Percentiles rank a stretch among this genome's conserved stretches.
These are phyloP conservation scores for Coprinopsis cinerea DNA, from an alignment of 768 basidiomycete genomes.

Conservation along the genomic window DNA sequence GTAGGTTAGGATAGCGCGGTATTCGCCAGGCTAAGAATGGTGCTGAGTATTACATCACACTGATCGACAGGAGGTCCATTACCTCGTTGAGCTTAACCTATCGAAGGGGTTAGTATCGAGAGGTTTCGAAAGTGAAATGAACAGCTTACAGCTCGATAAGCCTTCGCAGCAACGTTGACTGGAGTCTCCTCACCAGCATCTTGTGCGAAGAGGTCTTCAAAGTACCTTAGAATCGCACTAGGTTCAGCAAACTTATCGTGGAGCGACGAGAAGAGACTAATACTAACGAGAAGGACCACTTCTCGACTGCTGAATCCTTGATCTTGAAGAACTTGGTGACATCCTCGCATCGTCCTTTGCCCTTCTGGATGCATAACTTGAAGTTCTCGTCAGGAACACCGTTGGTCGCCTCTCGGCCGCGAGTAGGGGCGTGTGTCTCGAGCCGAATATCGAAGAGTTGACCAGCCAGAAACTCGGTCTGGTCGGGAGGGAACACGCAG, in stretches of 20 bases:
- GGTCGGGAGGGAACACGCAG: constrained; percentile 39
- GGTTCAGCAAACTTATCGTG: neutral
- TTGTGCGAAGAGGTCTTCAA: constrained; percentile 37
- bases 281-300: constrained; percentile 35
- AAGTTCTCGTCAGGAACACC: constrained; percentile 35
- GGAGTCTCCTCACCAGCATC: constrained; percentile 26
- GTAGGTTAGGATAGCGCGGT: constrained; percentile 33
- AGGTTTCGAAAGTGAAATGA: neutral
- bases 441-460: constrained; percentile 38
- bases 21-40: constrained; percentile 28
- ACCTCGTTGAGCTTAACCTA: constrained; percentile 26
- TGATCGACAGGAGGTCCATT: too few species aligned
- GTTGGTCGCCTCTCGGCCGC: constrained; percentile 30
- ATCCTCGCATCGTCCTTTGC: constrained; percentile 26
- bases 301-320: constrained; percentile 27
- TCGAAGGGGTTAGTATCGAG: neutral
- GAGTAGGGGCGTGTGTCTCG: constrained; percentile 38
- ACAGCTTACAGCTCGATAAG: constrained; percentile 34
- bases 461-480: constrained; percentile 36
- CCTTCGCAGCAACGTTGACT: constrained; percentile 39
- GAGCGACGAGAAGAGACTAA: neutral
- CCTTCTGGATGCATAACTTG: constrained; percentile 32
- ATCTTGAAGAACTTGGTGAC: constrained; percentile 32
- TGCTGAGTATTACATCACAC: constrained; percentile 2
- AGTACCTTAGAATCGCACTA: constrained; percentile 24